Conservation (phyloP, 2,329 filamentous ascomycete species). For the Pseudogymnoascus sp. region DNA sequence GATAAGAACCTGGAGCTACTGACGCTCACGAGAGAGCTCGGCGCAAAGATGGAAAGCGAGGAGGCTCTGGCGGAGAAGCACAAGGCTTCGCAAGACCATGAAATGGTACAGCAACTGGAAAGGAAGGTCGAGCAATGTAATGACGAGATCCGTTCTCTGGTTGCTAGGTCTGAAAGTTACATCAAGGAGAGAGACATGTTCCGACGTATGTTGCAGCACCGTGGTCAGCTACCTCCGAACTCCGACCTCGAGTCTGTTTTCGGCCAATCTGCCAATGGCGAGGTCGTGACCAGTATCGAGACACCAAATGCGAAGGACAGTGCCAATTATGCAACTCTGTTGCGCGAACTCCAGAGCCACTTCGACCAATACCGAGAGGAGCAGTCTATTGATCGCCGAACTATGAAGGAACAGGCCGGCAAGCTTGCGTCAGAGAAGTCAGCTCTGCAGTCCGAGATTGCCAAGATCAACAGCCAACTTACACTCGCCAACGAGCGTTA, state of each 20-base stretch:
- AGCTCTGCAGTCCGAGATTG: constrained; percentile 71
- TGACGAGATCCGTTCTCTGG: constrained; percentile 76
- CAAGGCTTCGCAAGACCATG: constrained; percentile 54
- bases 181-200: constrained; percentile 97
- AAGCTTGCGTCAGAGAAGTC: constrained; percentile 74
- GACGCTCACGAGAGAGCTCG: constrained; percentile 73
- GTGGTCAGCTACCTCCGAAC: constrained; percentile 49
- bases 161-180: constrained; percentile 81
- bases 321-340: constrained; percentile 66
- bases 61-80: constrained; percentile 64
- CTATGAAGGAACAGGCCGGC: constrained; percentile 78
- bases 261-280: constrained; percentile 58
- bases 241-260: constrained; percentile 60
- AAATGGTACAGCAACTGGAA: constrained; percentile 65
- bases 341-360: constrained; percentile 81
- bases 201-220: constrained; percentile 81
- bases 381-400: constrained; percentile 68
- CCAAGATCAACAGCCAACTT: constrained; percentile 71
- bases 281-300: constrained; percentile 51
- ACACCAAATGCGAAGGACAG: constrained; percentile 43
- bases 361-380: constrained; percentile 88
- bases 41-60: constrained; percentile 83
- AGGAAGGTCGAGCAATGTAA: constrained; percentile 69
- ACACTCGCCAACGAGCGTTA: constrained; percentile 75
- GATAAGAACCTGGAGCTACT: constrained; percentile 80